Evolutionary conservation across 2,329 filamentous ascomycete genomes (phyloP).

Genomic region (Pseudogymnoascus sp.): DNA sequence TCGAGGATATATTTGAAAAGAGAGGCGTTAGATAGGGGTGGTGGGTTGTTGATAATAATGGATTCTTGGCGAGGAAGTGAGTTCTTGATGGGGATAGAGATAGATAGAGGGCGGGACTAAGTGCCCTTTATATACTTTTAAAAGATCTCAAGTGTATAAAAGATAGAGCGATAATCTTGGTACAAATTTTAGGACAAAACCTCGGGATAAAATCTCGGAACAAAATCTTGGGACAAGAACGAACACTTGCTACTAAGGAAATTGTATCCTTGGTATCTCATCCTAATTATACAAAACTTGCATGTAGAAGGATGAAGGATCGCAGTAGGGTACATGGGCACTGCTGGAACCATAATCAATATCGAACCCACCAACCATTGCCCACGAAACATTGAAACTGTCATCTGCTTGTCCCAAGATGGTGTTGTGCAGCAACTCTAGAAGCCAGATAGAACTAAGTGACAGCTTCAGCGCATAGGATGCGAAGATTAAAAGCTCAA

Average conservation of each 20-base stretch:
- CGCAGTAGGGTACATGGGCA: not conserved
- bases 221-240: not conserved
- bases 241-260: not conserved
- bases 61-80: not conserved
- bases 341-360: not conserved
- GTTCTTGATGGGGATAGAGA: not conserved
- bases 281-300: not conserved
- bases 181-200: not conserved
- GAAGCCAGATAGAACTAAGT: not conserved
- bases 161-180: not conserved
- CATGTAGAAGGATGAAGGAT: not conserved
- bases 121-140: not conserved
- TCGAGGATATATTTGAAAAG: not conserved
- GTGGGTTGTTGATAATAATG: not conserved
- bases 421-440: not conserved
- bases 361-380: not conserved
- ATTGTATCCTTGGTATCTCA: not conserved
- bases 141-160: not conserved
- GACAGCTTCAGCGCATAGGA: not conserved
- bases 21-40: not conserved
- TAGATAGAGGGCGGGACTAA: not conserved
- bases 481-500: not conserved
- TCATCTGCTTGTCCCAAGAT: not conserved
- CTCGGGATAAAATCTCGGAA: not conserved
- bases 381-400: not conserved